Evolutionary conservation across 2,329 filamentous ascomycete genomes (phyloP).

Genomic region (Amphichorda felina): DNA sequence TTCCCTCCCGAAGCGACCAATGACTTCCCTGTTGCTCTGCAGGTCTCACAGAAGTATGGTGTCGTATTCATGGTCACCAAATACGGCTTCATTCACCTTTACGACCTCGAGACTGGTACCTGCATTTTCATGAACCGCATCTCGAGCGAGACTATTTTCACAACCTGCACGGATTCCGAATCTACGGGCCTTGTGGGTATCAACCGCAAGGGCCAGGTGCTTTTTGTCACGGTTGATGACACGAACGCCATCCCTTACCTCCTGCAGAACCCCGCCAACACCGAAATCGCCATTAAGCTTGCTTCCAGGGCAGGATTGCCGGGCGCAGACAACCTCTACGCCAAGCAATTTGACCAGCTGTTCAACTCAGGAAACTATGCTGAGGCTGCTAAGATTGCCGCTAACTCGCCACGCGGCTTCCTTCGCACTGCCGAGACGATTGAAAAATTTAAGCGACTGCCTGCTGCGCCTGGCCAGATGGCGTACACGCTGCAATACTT

Average conservation of each 20-base stretch:
- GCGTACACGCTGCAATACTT: conserved; percentile 96
- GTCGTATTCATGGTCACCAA: conserved; percentile 97
- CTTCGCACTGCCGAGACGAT: conserved; percentile 90
- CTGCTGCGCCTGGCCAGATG: conserved; percentile 72
- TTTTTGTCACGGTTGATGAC: conserved; percentile 90
- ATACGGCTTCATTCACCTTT: conserved; percentile 97
- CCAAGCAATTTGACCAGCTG: conserved; percentile 83
- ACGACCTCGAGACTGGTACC: conserved; percentile 89
- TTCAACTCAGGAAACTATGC: conserved; percentile 69
- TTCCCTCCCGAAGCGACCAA: conserved; percentile 93
- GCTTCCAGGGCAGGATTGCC: conserved; percentile 88
- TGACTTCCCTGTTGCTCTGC: conserved; percentile 96
- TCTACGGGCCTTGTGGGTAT: conserved; percentile 86
- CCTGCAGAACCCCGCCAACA: conserved; percentile 91
- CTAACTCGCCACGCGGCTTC: conserved; percentile 92
- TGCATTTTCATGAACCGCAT: conserved; percentile 99
- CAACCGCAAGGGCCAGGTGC: conserved; percentile 93
- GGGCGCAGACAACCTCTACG: conserved; percentile 87
- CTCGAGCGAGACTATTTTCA: conserved; percentile 98
- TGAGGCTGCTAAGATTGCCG: conserved; percentile 89
- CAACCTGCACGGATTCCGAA: conserved; percentile 71
- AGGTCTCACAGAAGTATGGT: conserved; percentile 93
- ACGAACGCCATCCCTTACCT: conserved; percentile 86
- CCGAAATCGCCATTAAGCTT: conserved; percentile 87
- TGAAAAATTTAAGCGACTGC: conserved; percentile 84